phyloP scores from a whole-genome alignment of 1,284 basidiomycete genomes.

The Cutaneotrichosporon sp. region DNA sequence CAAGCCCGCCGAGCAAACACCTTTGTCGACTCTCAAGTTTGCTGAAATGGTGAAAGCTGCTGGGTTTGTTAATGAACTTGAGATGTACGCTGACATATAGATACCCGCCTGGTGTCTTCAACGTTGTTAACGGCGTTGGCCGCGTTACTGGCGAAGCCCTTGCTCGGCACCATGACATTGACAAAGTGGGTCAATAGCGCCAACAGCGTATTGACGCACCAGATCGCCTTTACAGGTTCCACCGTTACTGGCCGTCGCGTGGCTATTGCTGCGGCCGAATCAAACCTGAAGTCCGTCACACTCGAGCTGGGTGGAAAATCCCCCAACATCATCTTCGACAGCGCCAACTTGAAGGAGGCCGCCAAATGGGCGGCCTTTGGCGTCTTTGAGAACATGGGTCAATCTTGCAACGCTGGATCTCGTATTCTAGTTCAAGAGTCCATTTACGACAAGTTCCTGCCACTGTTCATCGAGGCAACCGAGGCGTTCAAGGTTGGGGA shows the following conservation, averaged over 20 bases:
- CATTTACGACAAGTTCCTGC: constrained; percentile 72
- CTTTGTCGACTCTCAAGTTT: constrained; percentile 66
- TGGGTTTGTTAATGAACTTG: constrained; percentile 45
- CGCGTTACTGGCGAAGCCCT: constrained; percentile 52
- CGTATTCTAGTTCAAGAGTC: constrained; percentile 74
- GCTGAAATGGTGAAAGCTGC: constrained; percentile 65
- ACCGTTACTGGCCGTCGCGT: constrained; percentile 76
- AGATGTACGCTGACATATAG: background rate
- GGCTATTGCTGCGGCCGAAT: constrained; percentile 71
- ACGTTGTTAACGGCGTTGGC: constrained; percentile 76
- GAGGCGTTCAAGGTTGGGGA: constrained; percentile 61
- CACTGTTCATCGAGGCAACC: constrained; percentile 60
- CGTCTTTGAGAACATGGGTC: constrained; percentile 14
- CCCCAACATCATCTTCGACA: constrained; percentile 21
- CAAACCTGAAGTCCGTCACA: constrained; percentile 63
- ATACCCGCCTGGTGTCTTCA: constrained; percentile 82
- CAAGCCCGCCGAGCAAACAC: constrained; percentile 64
- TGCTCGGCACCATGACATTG: constrained; percentile 61
- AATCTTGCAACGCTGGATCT: constrained; percentile 24
- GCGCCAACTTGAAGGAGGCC: constrained; percentile 13
- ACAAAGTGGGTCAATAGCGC: constrained; percentile 52
- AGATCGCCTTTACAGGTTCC: constrained; percentile 49
- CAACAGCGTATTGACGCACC: background rate
- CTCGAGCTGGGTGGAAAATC: constrained; percentile 52
- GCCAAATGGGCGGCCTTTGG: constrained; percentile 25